Evolutionary conservation across 352 stramenopile genomes (phyloP).

Genomic region (Pilasporangium apinafurcum): DNA sequence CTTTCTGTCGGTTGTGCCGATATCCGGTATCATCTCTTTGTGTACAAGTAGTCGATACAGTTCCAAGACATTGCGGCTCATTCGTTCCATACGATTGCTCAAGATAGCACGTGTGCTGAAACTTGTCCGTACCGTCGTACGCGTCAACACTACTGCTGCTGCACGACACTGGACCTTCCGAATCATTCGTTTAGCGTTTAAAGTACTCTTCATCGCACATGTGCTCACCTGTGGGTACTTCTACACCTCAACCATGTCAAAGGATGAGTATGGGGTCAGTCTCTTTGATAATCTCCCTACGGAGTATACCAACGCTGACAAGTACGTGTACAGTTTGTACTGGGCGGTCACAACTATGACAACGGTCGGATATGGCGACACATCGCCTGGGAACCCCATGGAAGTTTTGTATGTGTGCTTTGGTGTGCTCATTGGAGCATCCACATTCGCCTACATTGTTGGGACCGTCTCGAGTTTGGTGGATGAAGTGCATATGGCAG

Average conservation of each 20-base stretch:
- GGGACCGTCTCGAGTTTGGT: constrained; percentile 73
- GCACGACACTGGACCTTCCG: constrained; percentile 45
- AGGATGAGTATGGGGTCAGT: constrained; percentile 18
- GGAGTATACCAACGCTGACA: constrained; percentile 25
- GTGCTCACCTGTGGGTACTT: constrained; percentile 59
- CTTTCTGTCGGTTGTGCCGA: constrained; percentile 52
- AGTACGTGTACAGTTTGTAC: constrained; percentile 72
- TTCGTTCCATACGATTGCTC: constrained; percentile 67
- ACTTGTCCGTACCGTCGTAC: constrained; percentile 61
- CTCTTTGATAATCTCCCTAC: constrained; percentile 17
- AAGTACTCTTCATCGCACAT: constrained; percentile 62
- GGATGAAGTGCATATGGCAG: constrained; percentile 52
- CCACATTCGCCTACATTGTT: constrained; percentile 75
- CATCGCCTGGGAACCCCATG: constrained; percentile 37
- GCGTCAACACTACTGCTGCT: constrained; percentile 37
- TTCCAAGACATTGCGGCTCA: constrained; percentile 34
- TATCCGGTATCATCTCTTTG: constrained; percentile 24
- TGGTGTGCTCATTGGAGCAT: constrained; percentile 52
- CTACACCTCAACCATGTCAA: constrained; percentile 33
- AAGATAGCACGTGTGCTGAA: constrained; percentile 87
- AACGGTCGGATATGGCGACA: constrained; percentile 73
- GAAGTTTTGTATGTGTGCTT: constrained; percentile 52
- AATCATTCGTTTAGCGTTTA: constrained; percentile 46
- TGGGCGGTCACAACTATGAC: constrained; percentile 80
- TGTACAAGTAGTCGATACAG: constrained; percentile 3